Evolutionary conservation across 1,284 basidiomycete genomes (phyloP), one percentile per base, ranked within the genome.

Genomic region (Apiotrichum sp.): DNA sequence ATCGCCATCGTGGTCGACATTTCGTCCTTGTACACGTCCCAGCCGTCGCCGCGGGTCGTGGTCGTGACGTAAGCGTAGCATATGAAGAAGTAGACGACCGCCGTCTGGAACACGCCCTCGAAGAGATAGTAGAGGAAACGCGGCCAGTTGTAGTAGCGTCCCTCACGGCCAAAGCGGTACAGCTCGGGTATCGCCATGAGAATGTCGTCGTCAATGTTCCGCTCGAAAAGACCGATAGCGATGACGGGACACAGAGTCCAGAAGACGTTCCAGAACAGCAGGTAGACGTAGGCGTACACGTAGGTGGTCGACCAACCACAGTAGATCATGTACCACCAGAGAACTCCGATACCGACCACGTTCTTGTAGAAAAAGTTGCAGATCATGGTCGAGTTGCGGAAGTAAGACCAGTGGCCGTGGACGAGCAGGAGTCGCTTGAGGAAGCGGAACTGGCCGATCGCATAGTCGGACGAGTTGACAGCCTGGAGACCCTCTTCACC

Each of bases 301-400:
- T 90, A 95, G 69, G 89, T 86, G 34, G 93, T 90, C 72, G 91
- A 96, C 90, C 92, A 98, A 13, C 80, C 90, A 75, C 88, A 91
- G 76, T 93, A 97, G 66, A 98, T 91, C 79, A 95, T 89, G 84
- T 92, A 99, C 90, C 93, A 98, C 86, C 93, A 98, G 34, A 99
- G 80, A 6, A 89, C 87, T 57, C 89, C 92, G 58, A 97, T 90
- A 77, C 89, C 89, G 55, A 98, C 87, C 56, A 98, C 88, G 74
- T 98, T 96, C 81, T 99, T 99, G 81, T 97, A 98, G 79, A 98
- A 99, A 79, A 98, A 98, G 77, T 98, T 97, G 68, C 72, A 65
- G 56, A 78, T 78, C 90, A 95, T 93, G 69, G 84, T 90, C 49
- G 87, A 87, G 67, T 96, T 96, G 49, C 95, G 87, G 59, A 89